phyloP scores from a whole-genome alignment of 2,329 filamentous ascomycete genomes.

The Metarhizium anisopliae region DNA sequence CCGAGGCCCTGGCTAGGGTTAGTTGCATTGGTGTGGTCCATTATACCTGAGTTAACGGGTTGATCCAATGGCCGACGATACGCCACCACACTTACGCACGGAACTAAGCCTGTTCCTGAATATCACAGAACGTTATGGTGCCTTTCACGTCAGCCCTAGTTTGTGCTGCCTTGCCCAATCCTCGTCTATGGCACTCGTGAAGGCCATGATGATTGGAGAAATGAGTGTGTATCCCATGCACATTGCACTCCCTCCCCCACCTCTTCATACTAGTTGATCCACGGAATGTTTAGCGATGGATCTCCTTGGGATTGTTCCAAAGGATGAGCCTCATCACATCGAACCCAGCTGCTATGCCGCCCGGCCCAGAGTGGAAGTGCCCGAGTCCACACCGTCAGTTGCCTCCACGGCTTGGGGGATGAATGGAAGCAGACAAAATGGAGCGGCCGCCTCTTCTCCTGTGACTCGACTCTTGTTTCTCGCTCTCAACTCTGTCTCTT shows the following conservation, averaged over 20 bases:
- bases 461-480: neutral
- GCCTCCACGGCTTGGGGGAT: neutral
- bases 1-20: neutral
- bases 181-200: too few species aligned
- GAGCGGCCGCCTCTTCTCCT: conserved; percentile 15
- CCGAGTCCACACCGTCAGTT: neutral
- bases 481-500: conserved; percentile 15
- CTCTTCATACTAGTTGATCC: too few species aligned
- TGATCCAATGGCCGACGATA: conserved; percentile 3
- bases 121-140: neutral
- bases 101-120: conserved; percentile 25
- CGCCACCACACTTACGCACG: conserved; percentile 5
- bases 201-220: too few species aligned
- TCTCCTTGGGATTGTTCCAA: neutral
- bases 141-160: neutral
- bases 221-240: too few species aligned
- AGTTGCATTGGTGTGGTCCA: conserved; percentile 6
- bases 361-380: neutral
- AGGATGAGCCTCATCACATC: neutral
- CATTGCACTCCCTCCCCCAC: too few species aligned
- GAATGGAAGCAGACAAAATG: neutral
- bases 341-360: neutral
- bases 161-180: too few species aligned
- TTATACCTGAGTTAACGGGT: neutral
- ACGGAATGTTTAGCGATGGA: neutral